phyloP scores from a whole-genome alignment of 768 basidiomycete species.

The Russula sp. region DNA sequence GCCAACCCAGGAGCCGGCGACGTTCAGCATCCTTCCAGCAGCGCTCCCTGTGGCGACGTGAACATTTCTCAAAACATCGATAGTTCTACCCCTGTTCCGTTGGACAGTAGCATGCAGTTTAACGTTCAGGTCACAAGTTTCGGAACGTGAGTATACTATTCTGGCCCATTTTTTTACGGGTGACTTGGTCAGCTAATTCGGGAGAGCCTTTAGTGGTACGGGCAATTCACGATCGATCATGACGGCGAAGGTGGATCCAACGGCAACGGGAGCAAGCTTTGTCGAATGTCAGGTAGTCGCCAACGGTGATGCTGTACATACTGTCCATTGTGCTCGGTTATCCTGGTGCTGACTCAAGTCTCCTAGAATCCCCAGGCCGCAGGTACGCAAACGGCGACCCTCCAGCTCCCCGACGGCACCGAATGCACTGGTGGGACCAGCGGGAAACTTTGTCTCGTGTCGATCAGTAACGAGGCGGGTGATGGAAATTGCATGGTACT shows the following conservation, averaged over 20 bases:
- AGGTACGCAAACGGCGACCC: conserved; percentile 33
- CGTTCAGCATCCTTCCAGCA: conserved; percentile 17
- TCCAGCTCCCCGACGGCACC: conserved; percentile 42
- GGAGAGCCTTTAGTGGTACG: conserved; percentile 35
- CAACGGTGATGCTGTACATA: conserved; percentile 49
- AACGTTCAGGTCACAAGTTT: conserved; percentile 45
- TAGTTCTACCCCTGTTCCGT: conserved; percentile 35
- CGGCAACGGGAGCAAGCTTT: conserved; percentile 35
- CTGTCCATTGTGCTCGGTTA: conserved; percentile 12
- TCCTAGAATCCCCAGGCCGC: conserved; percentile 27
- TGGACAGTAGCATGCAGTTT: conserved; percentile 43
- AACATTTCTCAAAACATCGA: conserved; percentile 41
- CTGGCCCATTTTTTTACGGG: conserved; percentile 39
- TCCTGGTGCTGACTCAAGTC: no score
- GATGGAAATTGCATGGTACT: conserved; percentile 48
- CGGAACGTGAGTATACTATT: conserved; percentile 41
- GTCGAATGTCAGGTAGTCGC: conserved; percentile 42
- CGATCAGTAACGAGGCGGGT: conserved; percentile 47
- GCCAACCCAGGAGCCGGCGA: conserved; percentile 33
- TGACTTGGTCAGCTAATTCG: conserved; percentile 39
- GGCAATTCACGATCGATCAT: conserved; percentile 50
- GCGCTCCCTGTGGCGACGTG: no score
- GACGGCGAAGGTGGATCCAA: conserved; percentile 44
- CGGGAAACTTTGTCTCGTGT: conserved; percentile 49
- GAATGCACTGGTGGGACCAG: conserved; percentile 49